A percentile compares a stretch with the other conserved stretches of the same genome.
Evolutionary conservation across 169 alveolate genomes (phyloP).

Genomic region (Eimeria falciformis): DNA sequence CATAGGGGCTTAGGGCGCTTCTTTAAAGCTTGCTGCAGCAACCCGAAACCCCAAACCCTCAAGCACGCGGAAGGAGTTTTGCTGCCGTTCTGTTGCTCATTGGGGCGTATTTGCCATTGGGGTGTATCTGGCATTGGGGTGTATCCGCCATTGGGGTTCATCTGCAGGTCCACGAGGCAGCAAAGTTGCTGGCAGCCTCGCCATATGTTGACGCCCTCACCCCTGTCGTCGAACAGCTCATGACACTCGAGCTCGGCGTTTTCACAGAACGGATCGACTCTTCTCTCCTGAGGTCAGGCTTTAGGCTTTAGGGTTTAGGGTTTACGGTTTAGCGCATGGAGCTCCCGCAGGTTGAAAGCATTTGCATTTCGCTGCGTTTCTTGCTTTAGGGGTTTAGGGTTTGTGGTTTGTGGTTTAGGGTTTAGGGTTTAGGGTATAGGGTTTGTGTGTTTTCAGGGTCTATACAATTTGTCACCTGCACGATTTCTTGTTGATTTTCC

Average conservation of each 20-base stretch:
- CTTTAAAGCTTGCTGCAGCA: not conserved
- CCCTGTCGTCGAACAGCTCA: conserved; percentile 42
- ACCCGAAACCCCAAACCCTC: conserved; percentile 29
- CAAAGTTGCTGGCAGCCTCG: conserved; percentile 61
- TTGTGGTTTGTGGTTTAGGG: conserved; percentile 26
- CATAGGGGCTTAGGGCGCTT: not conserved
- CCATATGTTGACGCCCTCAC: conserved; percentile 16
- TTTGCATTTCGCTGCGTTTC: too few relatives aligned
- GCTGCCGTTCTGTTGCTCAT: too few relatives aligned
- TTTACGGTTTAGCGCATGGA: not conserved
- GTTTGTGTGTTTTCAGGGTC: conserved; percentile 13
- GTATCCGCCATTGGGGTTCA: not conserved
- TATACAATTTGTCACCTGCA: conserved; percentile 54
- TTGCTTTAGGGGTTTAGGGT: not conserved
- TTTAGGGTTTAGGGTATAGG: not conserved
- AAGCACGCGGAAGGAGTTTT: too few relatives aligned
- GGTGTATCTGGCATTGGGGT: too few relatives aligned
- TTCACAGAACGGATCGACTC: conserved; percentile 40
- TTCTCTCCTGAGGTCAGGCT: conserved; percentile 16
- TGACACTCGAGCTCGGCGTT: conserved; percentile 24
- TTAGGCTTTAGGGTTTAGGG: conserved; percentile 44
- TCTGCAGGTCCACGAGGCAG: conserved; percentile 69
- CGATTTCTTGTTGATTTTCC: conserved; percentile 41
- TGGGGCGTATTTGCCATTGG: too few relatives aligned
- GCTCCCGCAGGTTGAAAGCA: too few relatives aligned